Conservation (phyloP, 345 rosid species). For the Conringia planisiliqua region DNA sequence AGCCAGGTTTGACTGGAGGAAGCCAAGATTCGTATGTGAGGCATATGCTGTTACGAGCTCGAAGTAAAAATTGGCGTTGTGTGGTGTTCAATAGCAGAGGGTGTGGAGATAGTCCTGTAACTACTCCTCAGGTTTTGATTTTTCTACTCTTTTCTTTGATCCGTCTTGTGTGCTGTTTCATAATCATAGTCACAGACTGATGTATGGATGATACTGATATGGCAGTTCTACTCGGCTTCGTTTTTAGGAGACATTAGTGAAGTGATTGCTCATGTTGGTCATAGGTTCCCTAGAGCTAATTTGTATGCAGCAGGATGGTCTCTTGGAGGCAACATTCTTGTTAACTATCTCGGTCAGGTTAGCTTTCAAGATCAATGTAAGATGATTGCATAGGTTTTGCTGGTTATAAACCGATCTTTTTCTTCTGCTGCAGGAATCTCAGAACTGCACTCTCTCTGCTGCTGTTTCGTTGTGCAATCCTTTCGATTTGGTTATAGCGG, state of each 20-base stretch:
- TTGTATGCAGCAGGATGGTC: constrained; percentile 95
- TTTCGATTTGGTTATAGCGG: constrained; percentile 84
- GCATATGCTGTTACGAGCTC: constrained; percentile 65
- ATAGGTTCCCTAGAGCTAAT: constrained; percentile 69
- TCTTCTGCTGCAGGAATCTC: constrained; percentile 56
- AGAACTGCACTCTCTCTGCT: constrained; percentile 60
- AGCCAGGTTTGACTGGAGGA: constrained; percentile 95
- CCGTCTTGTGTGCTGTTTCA: not conserved
- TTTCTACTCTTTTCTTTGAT: not conserved
- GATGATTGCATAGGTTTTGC: not conserved
- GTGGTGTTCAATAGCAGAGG: constrained; percentile 93
- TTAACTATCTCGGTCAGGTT: constrained; percentile 81
- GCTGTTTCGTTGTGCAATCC: constrained; percentile 94
- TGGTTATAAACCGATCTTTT: not conserved
- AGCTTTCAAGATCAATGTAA: not conserved
- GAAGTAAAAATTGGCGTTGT: constrained; percentile 73
- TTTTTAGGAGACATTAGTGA: constrained; percentile 76
- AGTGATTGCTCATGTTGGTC: constrained; percentile 59
- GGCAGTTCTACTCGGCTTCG: constrained; percentile 98
- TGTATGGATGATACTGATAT: constrained; percentile 25
- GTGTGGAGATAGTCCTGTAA: constrained; percentile 79
- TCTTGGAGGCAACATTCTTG: constrained; percentile 91
- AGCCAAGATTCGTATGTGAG: constrained; percentile 83
- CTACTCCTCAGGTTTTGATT: constrained; percentile 67
- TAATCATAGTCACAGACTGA: not conserved